Base-by-base conservation (phyloP, 805 yeast species). In the Cyberlindnera maritima region DNA sequence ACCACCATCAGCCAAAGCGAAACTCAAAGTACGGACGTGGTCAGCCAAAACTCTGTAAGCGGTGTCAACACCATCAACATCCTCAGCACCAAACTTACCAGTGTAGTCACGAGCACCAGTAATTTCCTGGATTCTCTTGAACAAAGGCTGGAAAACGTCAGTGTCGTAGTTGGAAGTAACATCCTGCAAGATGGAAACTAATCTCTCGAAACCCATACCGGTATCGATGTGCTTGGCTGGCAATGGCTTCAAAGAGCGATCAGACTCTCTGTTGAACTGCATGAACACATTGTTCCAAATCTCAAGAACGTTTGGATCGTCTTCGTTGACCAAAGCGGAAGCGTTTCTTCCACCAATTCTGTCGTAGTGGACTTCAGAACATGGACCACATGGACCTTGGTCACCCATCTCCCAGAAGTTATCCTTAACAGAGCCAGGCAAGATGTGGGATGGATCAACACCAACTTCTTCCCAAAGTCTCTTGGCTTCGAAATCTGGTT, bases 361-460 rank as follows among this genome's bases (percentile, higher is more conserved):
- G 70, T 94, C 99, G 68, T 89, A 94, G 69, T 94, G 99, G 58
- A 94, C 79, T 70, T 94, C 99, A 20, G 96, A 86, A 72, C 99
- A 95, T 43, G 99, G 99, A 53, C 99, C 99, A 75, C 99, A 94
- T 41, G 99, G 99, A 57, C 99, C 99, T 74, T 92, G 98, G 64
- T 95, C 99, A 61, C 99, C 99, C 99, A 94, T 94, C 75, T 94
- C 99, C 99, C 99, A 94, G 70, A 94, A 94, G 72, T 94, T 94
- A 67, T 94, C 99, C 63, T 82, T 74, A 44, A 83, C 87, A 57
- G 83, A 73, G 48, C 99, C 99, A 18, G 97, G 96, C 56, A 94
- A 74, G 58, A 94, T 92, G 65, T 90, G 98, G 65, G 84, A 91
- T 57, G 88, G 96, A 29, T 83, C 77, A 46, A 92, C 95, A 59